Base-by-base conservation (phyloP, 495 filamentous ascomycete species). In the Trichoderma asperelloides region DNA sequence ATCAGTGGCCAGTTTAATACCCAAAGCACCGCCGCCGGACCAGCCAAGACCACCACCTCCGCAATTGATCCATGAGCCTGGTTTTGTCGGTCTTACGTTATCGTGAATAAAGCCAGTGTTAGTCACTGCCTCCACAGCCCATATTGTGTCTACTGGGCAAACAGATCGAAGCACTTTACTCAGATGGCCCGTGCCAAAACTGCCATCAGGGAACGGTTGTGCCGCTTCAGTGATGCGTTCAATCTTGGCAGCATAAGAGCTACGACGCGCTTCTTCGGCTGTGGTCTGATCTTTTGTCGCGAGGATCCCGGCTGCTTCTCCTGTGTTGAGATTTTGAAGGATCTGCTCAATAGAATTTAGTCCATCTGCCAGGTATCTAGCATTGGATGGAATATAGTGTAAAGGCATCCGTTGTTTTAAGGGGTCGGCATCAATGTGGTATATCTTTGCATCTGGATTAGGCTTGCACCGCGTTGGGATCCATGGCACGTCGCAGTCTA, bases 131-230 rank as follows among this genome's bases (percentile, higher is more conserved):
- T 68, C 66, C 4, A 94, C 81, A n/a, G 86, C 87, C 78, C 84
- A 92, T 65, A 95, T 91, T 4, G 90, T 88, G 72, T 91, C 87
- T 27, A 77, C 51, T 0, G 91, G 91, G 39, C 85, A 85, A 5
- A 79, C 73, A 47, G 41, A n/a, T 13, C 37, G 57, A 13, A 62
- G 55, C 13, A 64, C 62, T 8, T 43, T 37, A 33, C 66, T 62
- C 12, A 68, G n/a, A 41, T 64, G 21, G 49, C 33, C 66, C 12
- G 66, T 68, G n/a, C 55, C 66, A 21, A 68, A 62, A 25, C 18
- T 11, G 2, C 49, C 49, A 30, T 68, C 60, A 3, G 33, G 39
- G 15, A 27, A 27, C 27, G 66, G 66, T n/a, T 65, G 8, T 3
- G 63, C 63, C 15, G 63, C 63, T 6, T 40, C 8, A 15, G 13